A percentile compares a stretch with the other conserved stretches of the same genome.
These are phyloP conservation scores for Schizochytrium sp. DNA, from an alignment of 108 stramenopile species.

Conservation along the genomic window DNA sequence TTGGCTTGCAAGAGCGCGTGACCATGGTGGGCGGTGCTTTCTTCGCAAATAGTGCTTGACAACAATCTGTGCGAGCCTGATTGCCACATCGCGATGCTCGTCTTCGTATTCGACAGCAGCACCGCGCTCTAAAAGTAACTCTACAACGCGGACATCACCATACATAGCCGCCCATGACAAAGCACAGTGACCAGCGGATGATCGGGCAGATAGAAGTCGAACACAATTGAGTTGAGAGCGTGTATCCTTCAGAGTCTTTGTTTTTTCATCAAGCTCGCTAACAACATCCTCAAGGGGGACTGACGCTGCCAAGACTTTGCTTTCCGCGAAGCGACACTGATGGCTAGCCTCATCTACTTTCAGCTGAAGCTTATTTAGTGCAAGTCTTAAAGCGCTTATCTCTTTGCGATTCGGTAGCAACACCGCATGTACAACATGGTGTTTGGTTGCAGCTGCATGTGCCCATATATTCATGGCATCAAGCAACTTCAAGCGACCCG, in stretches of 20 bases:
- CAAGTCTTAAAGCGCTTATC: background rate
- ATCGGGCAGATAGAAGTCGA: slow-evolving; percentile 10
- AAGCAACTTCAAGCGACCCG: background rate
- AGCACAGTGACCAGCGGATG: slow-evolving; percentile 2
- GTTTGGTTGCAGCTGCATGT: slow-evolving; percentile 21
- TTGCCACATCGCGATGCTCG: slow-evolving; percentile 2
- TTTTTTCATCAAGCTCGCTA: background rate
- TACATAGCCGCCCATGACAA: slow-evolving; percentile 57
- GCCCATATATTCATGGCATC: slow-evolving; percentile 36
- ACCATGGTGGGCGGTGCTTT: slow-evolving; percentile 32
- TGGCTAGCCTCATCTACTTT: background rate
- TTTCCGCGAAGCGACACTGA: slow-evolving; percentile 6
- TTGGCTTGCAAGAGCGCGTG: background rate
- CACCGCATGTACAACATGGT: background rate
- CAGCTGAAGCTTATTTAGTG: background rate
- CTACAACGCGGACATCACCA: slow-evolving; percentile 22
- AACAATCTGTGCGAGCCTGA: background rate
- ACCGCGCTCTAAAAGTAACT: slow-evolving; percentile 38
- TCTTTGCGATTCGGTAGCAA: background rate
- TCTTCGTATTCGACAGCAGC: slow-evolving; percentile 32
- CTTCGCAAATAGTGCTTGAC: background rate
- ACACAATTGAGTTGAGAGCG: slow-evolving; percentile 19
- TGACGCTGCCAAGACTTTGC: background rate
- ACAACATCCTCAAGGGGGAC: slow-evolving; percentile 7
- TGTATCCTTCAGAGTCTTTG: background rate